Evolutionary conservation across 257 asterid species (phyloP).

Genomic region (Solanum clarkiae): DNA sequence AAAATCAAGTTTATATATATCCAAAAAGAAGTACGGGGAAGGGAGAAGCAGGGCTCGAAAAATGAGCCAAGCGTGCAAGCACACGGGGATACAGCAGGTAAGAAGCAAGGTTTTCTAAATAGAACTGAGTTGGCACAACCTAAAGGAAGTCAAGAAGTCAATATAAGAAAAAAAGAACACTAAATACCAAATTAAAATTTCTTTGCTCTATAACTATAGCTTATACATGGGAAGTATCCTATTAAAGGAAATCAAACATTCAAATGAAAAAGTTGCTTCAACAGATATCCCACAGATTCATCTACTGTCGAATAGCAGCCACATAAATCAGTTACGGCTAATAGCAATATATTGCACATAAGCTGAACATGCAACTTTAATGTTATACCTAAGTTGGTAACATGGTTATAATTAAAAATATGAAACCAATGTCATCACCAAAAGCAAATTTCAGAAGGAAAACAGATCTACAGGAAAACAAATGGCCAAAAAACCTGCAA

Average conservation of each 20-base stretch:
- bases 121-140: neutral
- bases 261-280: neutral
- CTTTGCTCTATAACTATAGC: neutral
- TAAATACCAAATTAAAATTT: neutral
- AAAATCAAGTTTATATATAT: neutral
- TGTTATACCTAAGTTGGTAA: neutral
- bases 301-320: neutral
- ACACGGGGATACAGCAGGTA: no score
- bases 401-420: neutral
- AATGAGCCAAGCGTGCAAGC: no score
- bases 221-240: neutral
- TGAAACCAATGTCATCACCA: neutral
- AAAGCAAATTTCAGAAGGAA: neutral
- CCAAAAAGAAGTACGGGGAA: neutral
- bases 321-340: neutral
- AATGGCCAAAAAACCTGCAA: neutral
- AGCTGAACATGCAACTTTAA: neutral
- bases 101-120: no score
- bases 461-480: neutral
- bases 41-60: no score
- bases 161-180: neutral
- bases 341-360: neutral
- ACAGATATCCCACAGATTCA: neutral
- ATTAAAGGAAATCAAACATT: neutral
- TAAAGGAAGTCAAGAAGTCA: neutral